Base-by-base conservation (phyloP, 73 alveolate genomes). In the Breviolum minutum region DNA sequence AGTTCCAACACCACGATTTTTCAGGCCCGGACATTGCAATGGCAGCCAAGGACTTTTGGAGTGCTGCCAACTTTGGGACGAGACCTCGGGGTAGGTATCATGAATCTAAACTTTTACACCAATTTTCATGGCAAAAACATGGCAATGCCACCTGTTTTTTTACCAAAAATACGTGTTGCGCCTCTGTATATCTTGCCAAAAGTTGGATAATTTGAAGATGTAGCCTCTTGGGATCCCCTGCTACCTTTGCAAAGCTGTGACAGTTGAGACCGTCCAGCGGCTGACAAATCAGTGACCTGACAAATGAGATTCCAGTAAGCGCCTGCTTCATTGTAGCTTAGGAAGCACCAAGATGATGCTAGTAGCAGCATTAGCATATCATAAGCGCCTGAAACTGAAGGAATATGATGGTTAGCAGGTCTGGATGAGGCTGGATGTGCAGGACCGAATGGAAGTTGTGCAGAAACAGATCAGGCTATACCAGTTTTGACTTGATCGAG, bases 181-280 rank as follows among this genome's bases (percentile, higher is more conserved):
- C 54, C 54, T 40, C 54, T 40, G 54, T 3, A 40, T 40, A 3
- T 40, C 54, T 40, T 40, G 54, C 54, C 54, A 40, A 40, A 40
- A 40, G 54, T 40, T 40, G 54, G 54, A 40, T 40, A 40, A 40
- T 3, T 0, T 40, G 3, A 40, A 40, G 54, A 40, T 3, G 54
- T 40, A 40, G 63, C 20, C 64, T 30, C 88, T 22, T 9, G 24
- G 63, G 13, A 14, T 8, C 93, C 71, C 22, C 24, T 83, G 74
- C 60, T 48, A 30, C 93, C 32, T 48, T 83, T 48, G 62, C 40
- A 71, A 69, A 54, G 93, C 17, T 69, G n/a, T 4, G 93, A 83
- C 93, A 83, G 10, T 63, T 26, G 27, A 12, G 93, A 61, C 93
- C 93, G 60, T 10, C 93, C 93, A 20, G 93, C 69, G 24, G 93